These are phyloP conservation scores for Heritiera littoralis DNA, from an alignment of 345 rosid species.

Conservation along the genomic window DNA sequence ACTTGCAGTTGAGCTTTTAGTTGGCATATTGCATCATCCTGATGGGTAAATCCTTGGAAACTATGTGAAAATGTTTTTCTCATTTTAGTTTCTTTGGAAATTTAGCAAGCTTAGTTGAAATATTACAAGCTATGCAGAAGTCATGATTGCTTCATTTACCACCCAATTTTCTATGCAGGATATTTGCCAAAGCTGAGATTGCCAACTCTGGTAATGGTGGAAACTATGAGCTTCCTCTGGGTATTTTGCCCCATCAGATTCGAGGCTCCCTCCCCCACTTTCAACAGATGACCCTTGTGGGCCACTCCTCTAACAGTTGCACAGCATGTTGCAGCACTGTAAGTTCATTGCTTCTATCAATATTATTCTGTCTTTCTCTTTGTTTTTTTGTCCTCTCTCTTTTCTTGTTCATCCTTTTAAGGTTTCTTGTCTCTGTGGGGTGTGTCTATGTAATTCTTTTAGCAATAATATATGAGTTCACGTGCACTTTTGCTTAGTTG, in stretches of 20 bases:
- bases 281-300: constrained; percentile 76
- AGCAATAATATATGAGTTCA: neutral
- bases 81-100: constrained; percentile 9
- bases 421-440: neutral
- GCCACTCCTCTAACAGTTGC: constrained; percentile 81
- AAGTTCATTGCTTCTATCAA: constrained; percentile 31
- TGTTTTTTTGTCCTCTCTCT: neutral
- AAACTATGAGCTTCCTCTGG: constrained; percentile 67
- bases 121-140: neutral
- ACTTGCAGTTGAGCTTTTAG: constrained; percentile 84
- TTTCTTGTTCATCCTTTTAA: neutral
- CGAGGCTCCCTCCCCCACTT: constrained; percentile 81
- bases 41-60: constrained; percentile 52
- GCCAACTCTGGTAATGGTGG: constrained; percentile 44
- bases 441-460: neutral
- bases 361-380: neutral
- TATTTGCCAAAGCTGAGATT: constrained; percentile 61
- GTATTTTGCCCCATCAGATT: constrained; percentile 93
- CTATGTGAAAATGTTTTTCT: neutral
- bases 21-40: constrained; percentile 83
- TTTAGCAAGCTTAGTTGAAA: neutral
- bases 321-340: constrained; percentile 86
- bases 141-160: constrained; percentile 1
- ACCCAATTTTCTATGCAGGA: constrained; percentile 40
- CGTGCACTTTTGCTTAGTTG: neutral